Percentiles rank a stretch among this genome's conserved stretches.
phyloP scores from a whole-genome alignment of 768 basidiomycete genomes.

The Russula compacta region DNA sequence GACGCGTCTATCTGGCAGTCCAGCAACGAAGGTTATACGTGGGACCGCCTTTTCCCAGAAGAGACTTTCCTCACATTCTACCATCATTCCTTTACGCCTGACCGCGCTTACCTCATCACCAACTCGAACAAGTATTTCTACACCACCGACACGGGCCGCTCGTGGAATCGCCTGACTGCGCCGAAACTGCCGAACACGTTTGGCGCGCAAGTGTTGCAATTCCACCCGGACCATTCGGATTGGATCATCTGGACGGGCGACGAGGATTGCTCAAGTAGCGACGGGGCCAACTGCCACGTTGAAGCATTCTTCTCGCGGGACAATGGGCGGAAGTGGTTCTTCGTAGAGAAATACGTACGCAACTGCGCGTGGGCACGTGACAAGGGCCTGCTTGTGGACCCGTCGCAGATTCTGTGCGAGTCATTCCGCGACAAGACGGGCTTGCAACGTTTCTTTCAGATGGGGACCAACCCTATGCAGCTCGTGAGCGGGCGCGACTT shows the following conservation, averaged over 20 bases:
- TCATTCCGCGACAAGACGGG: conserved; percentile 76
- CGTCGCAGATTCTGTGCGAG: conserved; percentile 88
- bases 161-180: conserved; percentile 51
- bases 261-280: conserved; percentile 44
- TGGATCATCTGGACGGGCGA: conserved; percentile 86
- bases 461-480: conserved; percentile 56
- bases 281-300: conserved; percentile 51
- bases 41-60: conserved; percentile 55
- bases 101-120: conserved; percentile 90
- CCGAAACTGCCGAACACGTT: conserved; percentile 77
- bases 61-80: conserved; percentile 75
- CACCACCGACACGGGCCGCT: conserved; percentile 73
- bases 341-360: conserved; percentile 77
- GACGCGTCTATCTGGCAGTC: conserved; percentile 90
- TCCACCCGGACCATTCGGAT: conserved; percentile 75
- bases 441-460: conserved; percentile 50
- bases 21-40: conserved; percentile 88
- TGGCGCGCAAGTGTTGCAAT: conserved; percentile 65
- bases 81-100: conserved; percentile 69
- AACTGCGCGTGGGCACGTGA: conserved; percentile 93
- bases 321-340: conserved; percentile 68
- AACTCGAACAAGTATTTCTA: conserved; percentile 51
- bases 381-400: conserved; percentile 65
- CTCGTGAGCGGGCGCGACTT: conserved; percentile 70
- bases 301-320: conserved; percentile 67